Conservation (phyloP, 345 rosid species). For the Eucalyptus globulus region DNA sequence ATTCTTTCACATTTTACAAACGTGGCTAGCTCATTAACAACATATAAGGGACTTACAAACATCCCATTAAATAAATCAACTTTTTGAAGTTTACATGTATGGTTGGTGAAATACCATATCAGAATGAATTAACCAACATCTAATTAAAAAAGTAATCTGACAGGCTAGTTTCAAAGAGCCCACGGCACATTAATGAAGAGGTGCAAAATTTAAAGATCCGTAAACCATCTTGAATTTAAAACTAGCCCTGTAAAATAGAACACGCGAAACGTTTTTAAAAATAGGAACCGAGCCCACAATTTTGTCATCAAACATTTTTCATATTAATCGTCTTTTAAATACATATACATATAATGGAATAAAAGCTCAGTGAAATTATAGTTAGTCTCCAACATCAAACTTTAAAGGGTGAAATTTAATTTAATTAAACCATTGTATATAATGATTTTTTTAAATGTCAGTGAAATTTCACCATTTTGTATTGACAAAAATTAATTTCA, state of each 20-base stretch:
- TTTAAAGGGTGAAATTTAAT: neutral
- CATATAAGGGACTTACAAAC: neutral
- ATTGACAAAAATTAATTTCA: neutral
- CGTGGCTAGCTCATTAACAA: neutral
- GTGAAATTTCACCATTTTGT: neutral
- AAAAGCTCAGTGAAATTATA: neutral
- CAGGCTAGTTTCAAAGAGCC: neutral
- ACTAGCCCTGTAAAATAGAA: neutral
- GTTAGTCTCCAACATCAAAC: neutral
- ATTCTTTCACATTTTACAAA: neutral
- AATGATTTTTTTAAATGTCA: neutral
- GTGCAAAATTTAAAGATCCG: neutral
- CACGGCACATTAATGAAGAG: neutral
- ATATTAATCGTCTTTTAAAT: neutral
- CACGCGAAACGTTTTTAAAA: neutral
- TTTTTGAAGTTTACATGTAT: neutral
- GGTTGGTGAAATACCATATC: neutral
- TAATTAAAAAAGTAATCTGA: neutral
- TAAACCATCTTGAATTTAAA: neutral
- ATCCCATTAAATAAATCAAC: neutral
- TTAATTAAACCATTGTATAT: no score
- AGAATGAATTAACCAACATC: neutral
- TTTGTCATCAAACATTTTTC: neutral
- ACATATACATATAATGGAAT: neutral
- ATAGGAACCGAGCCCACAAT: neutral